Percentiles rank a stretch among this genome's conserved stretches.
Evolutionary conservation across 768 basidiomycete genomes (phyloP).

Genomic region (Pluteus cervinus): DNA sequence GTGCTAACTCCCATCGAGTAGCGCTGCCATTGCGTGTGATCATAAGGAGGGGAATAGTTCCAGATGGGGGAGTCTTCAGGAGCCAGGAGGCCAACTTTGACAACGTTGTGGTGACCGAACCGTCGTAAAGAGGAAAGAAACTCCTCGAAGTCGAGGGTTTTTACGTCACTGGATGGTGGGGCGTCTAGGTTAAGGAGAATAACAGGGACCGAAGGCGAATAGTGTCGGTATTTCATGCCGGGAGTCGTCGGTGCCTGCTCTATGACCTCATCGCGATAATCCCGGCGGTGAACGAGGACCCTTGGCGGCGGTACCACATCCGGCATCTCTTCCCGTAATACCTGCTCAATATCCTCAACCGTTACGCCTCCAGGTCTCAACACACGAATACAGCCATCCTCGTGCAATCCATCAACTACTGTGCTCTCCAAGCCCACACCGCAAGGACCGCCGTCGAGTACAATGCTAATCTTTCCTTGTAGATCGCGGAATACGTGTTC

Average conservation of each 20-base stretch:
- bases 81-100: constrained; percentile 67
- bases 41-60: too few species aligned
- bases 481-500: constrained; percentile 82
- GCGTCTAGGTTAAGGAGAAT: constrained; percentile 57
- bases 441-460: constrained; percentile 91
- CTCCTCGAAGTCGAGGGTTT: constrained; percentile 21
- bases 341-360: constrained; percentile 76
- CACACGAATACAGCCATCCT: constrained; percentile 72
- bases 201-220: constrained; percentile 87
- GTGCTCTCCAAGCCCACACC: constrained; percentile 93
- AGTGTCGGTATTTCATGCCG: constrained; percentile 99
- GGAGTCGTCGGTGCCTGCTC: constrained; percentile 88
- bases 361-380: constrained; percentile 90
- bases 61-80: constrained; percentile 52
- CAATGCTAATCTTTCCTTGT: constrained; percentile 62
- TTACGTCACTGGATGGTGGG: constrained; percentile 29
- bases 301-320: constrained; percentile 32
- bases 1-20: constrained; percentile 44
- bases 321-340: constrained; percentile 36
- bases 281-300: constrained; percentile 75
- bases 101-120: constrained; percentile 13
- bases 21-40: constrained; percentile 43
- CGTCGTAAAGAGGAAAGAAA: constrained; percentile 37
- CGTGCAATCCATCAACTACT: constrained; percentile 81
- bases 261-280: constrained; percentile 63